Evolutionary conservation across 2,329 filamentous ascomycete genomes (phyloP), one percentile per base, ranked within the genome.

Genomic region (Onygenales sp.): DNA sequence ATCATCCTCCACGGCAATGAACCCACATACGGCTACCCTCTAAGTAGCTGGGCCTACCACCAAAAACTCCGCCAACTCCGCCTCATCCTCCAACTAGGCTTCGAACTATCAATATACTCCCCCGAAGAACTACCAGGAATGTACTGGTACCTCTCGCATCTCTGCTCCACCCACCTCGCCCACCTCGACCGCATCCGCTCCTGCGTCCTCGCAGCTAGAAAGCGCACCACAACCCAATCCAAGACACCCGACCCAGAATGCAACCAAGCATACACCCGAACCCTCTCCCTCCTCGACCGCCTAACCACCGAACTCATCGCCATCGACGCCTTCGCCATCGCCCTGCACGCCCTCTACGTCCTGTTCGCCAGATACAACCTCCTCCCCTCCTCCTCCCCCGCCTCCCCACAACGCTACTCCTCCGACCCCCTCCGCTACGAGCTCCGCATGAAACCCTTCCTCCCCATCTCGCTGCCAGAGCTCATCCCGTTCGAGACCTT

Each of bases 51-150:
- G 93, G 82, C 85, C 0, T 94, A 92, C 62, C 80, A 91, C 55
- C 88, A 95, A 70, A 97, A 96, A 68, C 77, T 96, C n/a, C 82
- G 81, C 33, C 82, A 92, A 63, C 88, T 96, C 78, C 86, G 92
- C 65, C 86, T 84, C 76, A 85, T 94, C 45, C 78, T 96, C 13
- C 87, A 96, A 64, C 82, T 96, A 34, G 93, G 94, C 10, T 97
- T 98, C 67, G 93, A 98, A 69, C 83, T 96, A 10, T 85, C 92
- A 43, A 81, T 95, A 8, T 97, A 97, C 68, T 84, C 92, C 51
- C 78, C 83, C 0, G 86, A 95, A 66, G 93, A 98, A 67, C 77
- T 93, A 8, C 80, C 84, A 0, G 84, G 83, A 27, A 95, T 96
- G 87, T 97, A 97, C 68, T 93, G 87, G 83, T 90, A 95, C 67